Evolutionary conservation across 176 grass and related monocot genomes (phyloP).

Genomic region (Rhipidocladum racemiflorum): DNA sequence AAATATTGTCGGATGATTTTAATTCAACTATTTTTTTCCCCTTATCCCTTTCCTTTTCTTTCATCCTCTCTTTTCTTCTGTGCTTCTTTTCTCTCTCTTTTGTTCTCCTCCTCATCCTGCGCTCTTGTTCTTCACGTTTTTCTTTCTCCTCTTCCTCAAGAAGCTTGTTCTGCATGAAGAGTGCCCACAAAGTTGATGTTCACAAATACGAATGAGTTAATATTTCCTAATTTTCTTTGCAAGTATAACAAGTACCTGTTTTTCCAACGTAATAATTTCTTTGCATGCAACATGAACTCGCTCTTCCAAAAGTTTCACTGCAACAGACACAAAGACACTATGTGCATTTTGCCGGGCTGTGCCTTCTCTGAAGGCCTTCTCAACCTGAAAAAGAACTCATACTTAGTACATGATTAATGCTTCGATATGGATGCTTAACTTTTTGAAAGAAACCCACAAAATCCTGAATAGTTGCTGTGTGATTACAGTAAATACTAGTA

Average conservation of each 20-base stretch:
- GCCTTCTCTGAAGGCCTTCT: constrained; percentile 95
- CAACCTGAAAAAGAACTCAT: constrained; percentile 45
- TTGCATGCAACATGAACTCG: constrained; percentile 95
- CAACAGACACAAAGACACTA: constrained; percentile 88
- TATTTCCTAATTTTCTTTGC: background rate
- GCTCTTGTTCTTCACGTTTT: constrained; percentile 85
- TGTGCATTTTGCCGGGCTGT: constrained; percentile 89
- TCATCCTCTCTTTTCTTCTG: constrained; percentile 89
- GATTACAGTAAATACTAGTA: background rate
- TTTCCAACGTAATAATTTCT: constrained; percentile 94
- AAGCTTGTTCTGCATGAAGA: constrained; percentile 72
- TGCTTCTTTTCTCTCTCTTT: constrained; percentile 96
- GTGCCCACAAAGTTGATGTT: constrained; percentile 15
- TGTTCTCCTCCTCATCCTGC: constrained; percentile 71
- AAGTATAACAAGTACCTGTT: constrained; percentile 63
- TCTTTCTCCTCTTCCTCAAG: constrained; percentile 98
- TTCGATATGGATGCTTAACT: background rate
- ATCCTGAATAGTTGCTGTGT: background rate
- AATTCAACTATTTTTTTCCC: constrained; percentile 43
- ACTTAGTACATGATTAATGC: background rate
- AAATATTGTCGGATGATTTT: constrained; percentile 37
- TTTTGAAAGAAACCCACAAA: constrained; percentile 4
- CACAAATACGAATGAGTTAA: constrained; percentile 2
- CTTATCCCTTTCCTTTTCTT: constrained; percentile 76
- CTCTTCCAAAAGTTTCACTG: constrained; percentile 88